These are phyloP conservation scores for Lachancea sp. DNA, from an alignment of 805 yeast genomes.

Conservation along the genomic window DNA sequence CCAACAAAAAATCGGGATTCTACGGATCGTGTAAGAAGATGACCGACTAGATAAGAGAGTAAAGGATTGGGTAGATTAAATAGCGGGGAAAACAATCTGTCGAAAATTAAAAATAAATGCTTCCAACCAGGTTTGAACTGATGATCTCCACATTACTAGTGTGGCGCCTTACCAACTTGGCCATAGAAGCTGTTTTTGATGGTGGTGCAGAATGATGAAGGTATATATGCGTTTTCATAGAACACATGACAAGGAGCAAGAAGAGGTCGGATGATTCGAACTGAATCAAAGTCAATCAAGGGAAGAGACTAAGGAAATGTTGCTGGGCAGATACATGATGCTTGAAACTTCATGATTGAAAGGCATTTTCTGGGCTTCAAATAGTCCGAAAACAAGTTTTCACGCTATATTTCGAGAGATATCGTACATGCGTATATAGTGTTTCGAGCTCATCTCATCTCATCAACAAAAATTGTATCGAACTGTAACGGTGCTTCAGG, in stretches of 20 bases:
- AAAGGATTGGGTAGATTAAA: too few species aligned
- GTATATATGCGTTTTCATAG: background rate
- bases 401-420: too few species aligned
- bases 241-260: background rate
- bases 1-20: too few species aligned
- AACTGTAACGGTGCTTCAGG: background rate
- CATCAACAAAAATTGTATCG: background rate
- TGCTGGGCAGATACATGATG: too few species aligned
- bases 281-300: background rate
- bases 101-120: conserved; percentile 37
- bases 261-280: background rate
- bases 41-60: too few species aligned
- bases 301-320: too few species aligned
- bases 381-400: too few species aligned
- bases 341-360: too few species aligned
- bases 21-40: too few species aligned
- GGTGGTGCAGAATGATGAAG: background rate
- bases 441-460: background rate
- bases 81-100: too few species aligned
- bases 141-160: conserved; percentile 85
- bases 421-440: background rate
- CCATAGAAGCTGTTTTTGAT: conserved; percentile 40
- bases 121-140: conserved; percentile 71
- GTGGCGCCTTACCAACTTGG: conserved; percentile 81
- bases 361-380: too few species aligned